These are phyloP conservation scores for Trebouxia gelatinosa DNA, from an alignment of 163 green algal species.

Conservation along the genomic window DNA sequence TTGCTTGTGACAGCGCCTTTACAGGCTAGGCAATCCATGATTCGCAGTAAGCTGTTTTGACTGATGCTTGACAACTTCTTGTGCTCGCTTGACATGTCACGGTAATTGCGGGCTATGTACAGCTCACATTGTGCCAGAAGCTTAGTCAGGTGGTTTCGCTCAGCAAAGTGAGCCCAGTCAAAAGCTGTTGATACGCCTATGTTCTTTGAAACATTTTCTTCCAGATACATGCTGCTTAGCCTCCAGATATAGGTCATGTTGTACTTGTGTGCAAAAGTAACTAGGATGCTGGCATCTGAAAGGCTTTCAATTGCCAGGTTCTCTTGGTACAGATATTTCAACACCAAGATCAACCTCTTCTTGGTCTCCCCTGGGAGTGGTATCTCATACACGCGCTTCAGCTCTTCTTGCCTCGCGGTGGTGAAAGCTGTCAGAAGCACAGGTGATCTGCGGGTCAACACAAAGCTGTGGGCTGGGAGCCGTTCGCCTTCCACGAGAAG, in stretches of 20 bases:
- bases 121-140: slow-evolving; percentile 2
- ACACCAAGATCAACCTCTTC: not conserved
- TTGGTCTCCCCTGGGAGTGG: slow-evolving; percentile 1
- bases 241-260: not conserved
- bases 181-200: not conserved
- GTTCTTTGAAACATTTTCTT: not conserved
- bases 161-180: not conserved
- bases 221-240: not conserved
- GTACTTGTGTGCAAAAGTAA: not conserved
- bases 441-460: not conserved
- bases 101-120: not conserved
- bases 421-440: not conserved
- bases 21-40: not conserved
- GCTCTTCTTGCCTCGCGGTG: not conserved
- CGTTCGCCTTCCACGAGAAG: not conserved
- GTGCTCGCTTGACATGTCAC: not conserved
- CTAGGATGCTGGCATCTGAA: not conserved
- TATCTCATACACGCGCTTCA: not conserved
- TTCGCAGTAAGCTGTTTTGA: not conserved
- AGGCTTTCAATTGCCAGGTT: too few relatives aligned
- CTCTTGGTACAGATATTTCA: not conserved
- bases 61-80: not conserved
- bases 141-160: not conserved
- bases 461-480: not conserved
- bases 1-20: too few relatives aligned